Evolutionary conservation across 1,284 basidiomycete genomes (phyloP).

Genomic region (Clitocybe nebularis): DNA sequence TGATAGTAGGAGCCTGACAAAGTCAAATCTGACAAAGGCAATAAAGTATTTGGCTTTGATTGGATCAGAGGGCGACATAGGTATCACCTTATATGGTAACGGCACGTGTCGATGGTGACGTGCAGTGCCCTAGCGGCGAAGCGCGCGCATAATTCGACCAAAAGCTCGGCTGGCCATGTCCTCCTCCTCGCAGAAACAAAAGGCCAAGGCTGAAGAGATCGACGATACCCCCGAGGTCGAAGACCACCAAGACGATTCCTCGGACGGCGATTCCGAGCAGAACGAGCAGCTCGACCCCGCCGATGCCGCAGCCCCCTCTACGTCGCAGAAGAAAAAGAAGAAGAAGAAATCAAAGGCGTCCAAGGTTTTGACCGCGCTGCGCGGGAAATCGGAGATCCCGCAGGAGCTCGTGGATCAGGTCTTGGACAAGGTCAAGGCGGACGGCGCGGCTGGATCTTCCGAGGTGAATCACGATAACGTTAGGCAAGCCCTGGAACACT

Average conservation of each 20-base stretch:
- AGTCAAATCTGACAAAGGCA: too few species aligned
- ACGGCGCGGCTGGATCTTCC: conserved; percentile 45
- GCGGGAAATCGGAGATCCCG: conserved; percentile 51
- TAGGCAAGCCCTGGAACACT: conserved; percentile 55
- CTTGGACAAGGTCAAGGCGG: conserved; percentile 54
- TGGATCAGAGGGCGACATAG: too few species aligned
- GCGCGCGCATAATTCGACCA: too few species aligned
- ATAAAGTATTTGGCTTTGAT: too few species aligned
- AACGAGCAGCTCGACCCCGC: conserved; percentile 17
- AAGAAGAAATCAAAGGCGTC: conserved; percentile 69
- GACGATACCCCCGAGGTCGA: conserved; percentile 19
- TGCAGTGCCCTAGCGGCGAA: too few species aligned
- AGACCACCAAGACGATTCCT: conserved; percentile 21
- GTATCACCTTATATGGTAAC: too few species aligned
- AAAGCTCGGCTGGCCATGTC: background rate
- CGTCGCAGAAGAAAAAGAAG: conserved; percentile 63
- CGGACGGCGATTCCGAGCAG: conserved; percentile 18
- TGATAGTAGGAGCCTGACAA: too few species aligned
- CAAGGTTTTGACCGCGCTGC: conserved; percentile 49
- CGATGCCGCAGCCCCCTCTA: conserved; percentile 29
- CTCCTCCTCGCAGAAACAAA: conserved; percentile 25
- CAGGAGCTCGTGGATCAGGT: conserved; percentile 58
- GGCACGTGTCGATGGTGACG: too few species aligned
- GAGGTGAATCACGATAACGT: conserved; percentile 58
- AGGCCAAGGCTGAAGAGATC: conserved; percentile 21